Evolutionary conservation across 192 early-diverging fungal genomes (phyloP).

Genomic region (Coemansia sp.): DNA sequence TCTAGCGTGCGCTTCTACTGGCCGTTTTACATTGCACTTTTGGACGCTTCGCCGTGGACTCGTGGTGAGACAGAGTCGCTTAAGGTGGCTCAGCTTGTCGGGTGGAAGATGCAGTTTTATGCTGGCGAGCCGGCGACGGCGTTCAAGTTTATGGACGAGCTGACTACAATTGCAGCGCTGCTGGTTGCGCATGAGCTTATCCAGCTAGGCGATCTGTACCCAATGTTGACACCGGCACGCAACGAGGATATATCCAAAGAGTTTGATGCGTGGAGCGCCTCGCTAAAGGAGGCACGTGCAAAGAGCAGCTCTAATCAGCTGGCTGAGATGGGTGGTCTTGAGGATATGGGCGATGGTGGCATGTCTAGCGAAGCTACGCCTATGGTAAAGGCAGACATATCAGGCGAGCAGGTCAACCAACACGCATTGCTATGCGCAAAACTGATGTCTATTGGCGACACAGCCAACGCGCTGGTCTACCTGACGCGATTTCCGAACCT

Average conservation of each 20-base stretch:
- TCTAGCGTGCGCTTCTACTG: conserved; percentile 45
- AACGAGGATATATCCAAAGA: conserved; percentile 19
- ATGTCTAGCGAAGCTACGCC: conserved; percentile 1
- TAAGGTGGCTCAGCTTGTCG: conserved; percentile 45
- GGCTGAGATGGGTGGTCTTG: conserved; percentile 37
- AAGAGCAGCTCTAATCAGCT: conserved; percentile 14
- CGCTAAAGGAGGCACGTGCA: conserved; percentile 25
- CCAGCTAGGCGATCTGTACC: conserved; percentile 29
- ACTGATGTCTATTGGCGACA: conserved; percentile 42
- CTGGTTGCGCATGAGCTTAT: conserved; percentile 41
- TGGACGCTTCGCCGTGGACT: conserved; percentile 52
- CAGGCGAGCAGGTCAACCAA: conserved; percentile 33
- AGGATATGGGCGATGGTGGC: conserved; percentile 18
- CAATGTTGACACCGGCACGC: conserved; percentile 24
- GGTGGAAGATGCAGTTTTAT: conserved; percentile 50
- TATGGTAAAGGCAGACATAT: neutral
- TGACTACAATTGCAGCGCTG: conserved; percentile 42
- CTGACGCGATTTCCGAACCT: conserved; percentile 36
- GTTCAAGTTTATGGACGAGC: conserved; percentile 37
- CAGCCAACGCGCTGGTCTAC: conserved; percentile 28
- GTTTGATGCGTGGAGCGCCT: conserved; percentile 29
- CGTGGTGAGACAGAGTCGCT: conserved; percentile 18
- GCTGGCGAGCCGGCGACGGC: conserved; percentile 22
- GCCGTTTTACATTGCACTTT: conserved; percentile 46
- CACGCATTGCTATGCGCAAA: conserved; percentile 42